Evolutionary conservation across 2,329 filamentous ascomycete species (phyloP).

Genomic region (Shiraia sp.): DNA sequence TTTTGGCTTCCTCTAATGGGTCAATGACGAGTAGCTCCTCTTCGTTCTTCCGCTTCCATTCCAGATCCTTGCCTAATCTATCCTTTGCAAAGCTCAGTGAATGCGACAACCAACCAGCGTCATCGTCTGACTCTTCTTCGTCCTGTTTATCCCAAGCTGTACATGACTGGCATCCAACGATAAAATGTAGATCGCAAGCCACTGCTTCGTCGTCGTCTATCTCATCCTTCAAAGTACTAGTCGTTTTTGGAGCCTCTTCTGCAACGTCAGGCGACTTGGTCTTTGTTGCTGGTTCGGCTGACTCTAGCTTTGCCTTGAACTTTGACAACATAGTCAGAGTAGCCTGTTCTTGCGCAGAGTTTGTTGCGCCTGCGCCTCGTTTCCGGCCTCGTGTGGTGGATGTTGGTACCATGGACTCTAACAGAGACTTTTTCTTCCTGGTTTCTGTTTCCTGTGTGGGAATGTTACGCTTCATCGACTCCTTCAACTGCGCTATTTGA

Average conservation of each 20-base stretch:
- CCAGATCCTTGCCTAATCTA: constrained; percentile 85
- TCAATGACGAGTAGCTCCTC: constrained; percentile 94
- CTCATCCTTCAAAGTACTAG: constrained; percentile 22
- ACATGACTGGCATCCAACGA: constrained; percentile 92
- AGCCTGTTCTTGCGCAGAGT: constrained; percentile 51
- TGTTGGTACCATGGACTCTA: constrained; percentile 75
- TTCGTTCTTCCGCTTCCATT: constrained; percentile 86
- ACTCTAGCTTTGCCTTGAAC: constrained; percentile 75
- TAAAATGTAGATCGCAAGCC: constrained; percentile 92
- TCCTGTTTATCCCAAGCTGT: constrained; percentile 78
- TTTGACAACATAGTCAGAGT: constrained; percentile 73
- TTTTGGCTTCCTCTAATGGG: constrained; percentile 78
- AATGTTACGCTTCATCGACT: constrained; percentile 72
- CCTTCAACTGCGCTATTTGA: constrained; percentile 78
- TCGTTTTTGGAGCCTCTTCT: constrained; percentile 19
- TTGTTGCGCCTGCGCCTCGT: constrained; percentile 61
- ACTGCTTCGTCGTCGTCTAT: constrained; percentile 53
- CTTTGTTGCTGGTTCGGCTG: constrained; percentile 35
- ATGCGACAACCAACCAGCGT: constrained; percentile 82
- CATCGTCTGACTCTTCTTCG: constrained; percentile 60
- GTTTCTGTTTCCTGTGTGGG: constrained; percentile 36
- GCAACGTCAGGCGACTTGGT: constrained; percentile 32
- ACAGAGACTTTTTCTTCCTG: constrained; percentile 60
- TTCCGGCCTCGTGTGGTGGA: constrained; percentile 73
- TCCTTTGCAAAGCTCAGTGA: constrained; percentile 85